Percentiles rank a stretch among this genome's conserved stretches.
Conservation (phyloP, 2,329 filamentous ascomycete species). For the Pestalotiopsis sp. region DNA sequence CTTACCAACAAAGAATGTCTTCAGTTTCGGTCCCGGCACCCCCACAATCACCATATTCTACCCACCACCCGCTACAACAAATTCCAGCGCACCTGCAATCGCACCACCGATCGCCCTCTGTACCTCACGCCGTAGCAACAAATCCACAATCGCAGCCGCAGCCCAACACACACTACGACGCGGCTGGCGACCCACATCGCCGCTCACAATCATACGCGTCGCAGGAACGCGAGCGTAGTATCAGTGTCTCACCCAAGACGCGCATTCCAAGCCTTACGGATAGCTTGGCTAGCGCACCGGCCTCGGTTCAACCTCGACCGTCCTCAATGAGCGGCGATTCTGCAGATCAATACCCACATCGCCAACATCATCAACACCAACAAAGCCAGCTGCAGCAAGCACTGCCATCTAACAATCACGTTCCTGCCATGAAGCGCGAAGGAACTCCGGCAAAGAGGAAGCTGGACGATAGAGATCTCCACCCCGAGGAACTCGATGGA, state of each 20-base stretch:
- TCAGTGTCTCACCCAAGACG: conserved; percentile 80
- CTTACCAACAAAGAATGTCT: conserved; percentile 56
- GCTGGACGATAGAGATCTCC: conserved; percentile 47
- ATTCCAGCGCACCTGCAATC: conserved; percentile 20
- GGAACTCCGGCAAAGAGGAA: conserved; percentile 48
- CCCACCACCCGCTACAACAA: conserved; percentile 23
- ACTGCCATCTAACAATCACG: conserved; percentile 25
- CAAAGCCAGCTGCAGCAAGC: conserved; percentile 14
- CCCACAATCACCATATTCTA: conserved; percentile 29
- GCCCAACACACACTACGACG: conserved; percentile 42
- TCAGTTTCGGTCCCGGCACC: conserved; percentile 26
- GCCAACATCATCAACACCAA: conserved; percentile 10
- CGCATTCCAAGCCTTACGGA: conserved; percentile 51
- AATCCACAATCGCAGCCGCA: conserved; percentile 35
- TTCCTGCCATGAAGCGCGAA: conserved; percentile 30
- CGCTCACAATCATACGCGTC: conserved; percentile 50
- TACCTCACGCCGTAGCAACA: conserved; percentile 35
- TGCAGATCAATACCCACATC: conserved; percentile 16
- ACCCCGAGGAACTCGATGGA: conserved; percentile 50
- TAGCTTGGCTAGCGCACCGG: conserved; percentile 19
- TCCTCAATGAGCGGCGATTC: conserved; percentile 26
- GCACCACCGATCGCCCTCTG: conserved; percentile 28
- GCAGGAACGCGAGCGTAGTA: conserved; percentile 66
- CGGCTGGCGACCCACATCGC: conserved; percentile 41
- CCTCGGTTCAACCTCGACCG: conserved; percentile 17